Percentiles rank a stretch among this genome's conserved stretches.
Conservation (phyloP, 164 flowering plant species). For the Aristolochia contorta region DNA sequence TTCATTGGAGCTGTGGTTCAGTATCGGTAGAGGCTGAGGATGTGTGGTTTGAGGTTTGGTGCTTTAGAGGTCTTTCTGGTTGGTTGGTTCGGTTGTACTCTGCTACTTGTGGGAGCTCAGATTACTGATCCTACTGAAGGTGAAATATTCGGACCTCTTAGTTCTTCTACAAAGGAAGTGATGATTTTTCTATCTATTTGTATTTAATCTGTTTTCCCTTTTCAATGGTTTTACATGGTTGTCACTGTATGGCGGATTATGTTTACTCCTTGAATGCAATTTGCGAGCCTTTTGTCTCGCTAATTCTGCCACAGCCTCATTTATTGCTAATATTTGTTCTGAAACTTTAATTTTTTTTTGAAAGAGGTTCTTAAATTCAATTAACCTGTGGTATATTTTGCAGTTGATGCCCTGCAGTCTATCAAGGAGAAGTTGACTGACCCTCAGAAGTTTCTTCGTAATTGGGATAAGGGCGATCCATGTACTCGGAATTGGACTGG, state of each 20-base stretch:
- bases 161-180: not conserved
- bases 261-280: no score
- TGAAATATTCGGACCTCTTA: slow-evolving; percentile 2
- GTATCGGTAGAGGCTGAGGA: slow-evolving; percentile 6
- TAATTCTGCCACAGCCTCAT: no score
- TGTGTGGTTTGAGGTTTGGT: slow-evolving; percentile 15
- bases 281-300: no score
- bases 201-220: no score
- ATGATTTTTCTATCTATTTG: no score
- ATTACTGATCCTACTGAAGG: slow-evolving; percentile 62
- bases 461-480: slow-evolving; percentile 70
- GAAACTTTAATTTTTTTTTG: no score
- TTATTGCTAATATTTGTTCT: no score
- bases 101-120: slow-evolving; percentile 24
- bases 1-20: not conserved
- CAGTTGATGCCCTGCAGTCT: slow-evolving; percentile 53
- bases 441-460: slow-evolving; percentile 34
- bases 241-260: no score
- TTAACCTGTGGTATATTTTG: slow-evolving; percentile 3
- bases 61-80: slow-evolving; percentile 8
- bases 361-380: not conserved
- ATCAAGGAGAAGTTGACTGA: slow-evolving; percentile 39
- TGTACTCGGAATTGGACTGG: slow-evolving; percentile 78
- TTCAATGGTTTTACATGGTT: no score
- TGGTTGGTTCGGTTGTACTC: slow-evolving; percentile 17